These are phyloP conservation scores for Phytopythium helicoides DNA, from an alignment of 352 stramenopile genomes.

Conservation along the genomic window DNA sequence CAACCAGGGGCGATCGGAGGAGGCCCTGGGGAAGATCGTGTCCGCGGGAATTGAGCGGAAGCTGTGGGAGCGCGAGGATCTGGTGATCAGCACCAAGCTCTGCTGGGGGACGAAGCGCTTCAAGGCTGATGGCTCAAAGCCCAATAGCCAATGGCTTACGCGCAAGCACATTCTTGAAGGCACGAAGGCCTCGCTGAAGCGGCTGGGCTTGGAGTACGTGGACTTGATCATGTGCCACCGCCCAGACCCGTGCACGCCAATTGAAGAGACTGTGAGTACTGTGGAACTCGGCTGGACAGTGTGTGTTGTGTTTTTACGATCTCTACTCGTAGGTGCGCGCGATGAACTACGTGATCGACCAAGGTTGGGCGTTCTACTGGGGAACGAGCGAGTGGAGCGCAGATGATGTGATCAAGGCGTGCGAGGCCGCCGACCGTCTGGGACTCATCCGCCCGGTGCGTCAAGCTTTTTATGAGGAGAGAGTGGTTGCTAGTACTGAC, in stretches of 20 bases:
- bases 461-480: not conserved
- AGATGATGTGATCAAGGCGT: conserved; percentile 63
- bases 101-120: conserved; percentile 30
- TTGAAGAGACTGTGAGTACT: conserved; percentile 33
- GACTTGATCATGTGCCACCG: conserved; percentile 57
- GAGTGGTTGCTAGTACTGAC: not conserved
- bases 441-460: conserved; percentile 20
- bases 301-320: no score
- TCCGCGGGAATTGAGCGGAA: conserved; percentile 30
- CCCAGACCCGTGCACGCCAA: conserved; percentile 41
- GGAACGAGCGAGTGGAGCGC: conserved; percentile 75
- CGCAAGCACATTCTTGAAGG: conserved; percentile 40
- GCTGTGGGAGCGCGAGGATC: conserved; percentile 41
- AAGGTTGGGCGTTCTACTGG: conserved; percentile 52
- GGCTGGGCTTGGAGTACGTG: conserved; percentile 43
- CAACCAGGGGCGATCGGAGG: conserved; percentile 34
- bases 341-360: conserved; percentile 62
- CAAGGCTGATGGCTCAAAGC: conserved; percentile 2
- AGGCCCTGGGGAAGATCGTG: conserved; percentile 49
- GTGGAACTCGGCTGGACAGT: no score
- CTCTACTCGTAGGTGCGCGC: conserved; percentile 17
- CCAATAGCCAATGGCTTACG: conserved; percentile 30
- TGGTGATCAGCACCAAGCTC: conserved; percentile 69
- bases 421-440: conserved; percentile 32
- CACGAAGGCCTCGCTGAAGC: conserved; percentile 33